phyloP scores from a whole-genome alignment of 768 basidiomycete species.

The Hemileccinum rubropunctum region DNA sequence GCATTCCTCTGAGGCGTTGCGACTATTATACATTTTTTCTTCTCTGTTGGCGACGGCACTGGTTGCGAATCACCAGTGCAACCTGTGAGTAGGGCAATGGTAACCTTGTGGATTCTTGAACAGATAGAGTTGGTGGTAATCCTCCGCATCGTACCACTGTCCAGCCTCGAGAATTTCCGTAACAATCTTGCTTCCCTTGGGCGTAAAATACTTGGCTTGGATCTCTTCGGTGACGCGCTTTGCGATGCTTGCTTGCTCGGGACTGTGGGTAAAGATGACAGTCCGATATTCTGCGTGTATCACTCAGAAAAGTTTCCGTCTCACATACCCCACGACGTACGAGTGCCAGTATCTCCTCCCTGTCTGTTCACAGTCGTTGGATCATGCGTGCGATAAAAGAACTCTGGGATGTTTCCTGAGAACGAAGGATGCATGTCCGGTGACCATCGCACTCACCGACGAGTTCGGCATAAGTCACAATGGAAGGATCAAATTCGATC shows the following conservation, averaged over 20 bases:
- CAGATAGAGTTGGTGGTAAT: conserved; percentile 81
- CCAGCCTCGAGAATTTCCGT: conserved; percentile 71
- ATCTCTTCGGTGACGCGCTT: conserved; percentile 78
- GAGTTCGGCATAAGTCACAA: conserved; percentile 80
- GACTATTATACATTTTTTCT: not conserved
- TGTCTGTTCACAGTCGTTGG: conserved; percentile 82
- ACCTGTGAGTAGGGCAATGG: conserved; percentile 84
- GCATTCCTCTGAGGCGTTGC: conserved; percentile 49
- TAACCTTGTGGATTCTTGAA: conserved; percentile 83
- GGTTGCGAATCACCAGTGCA: conserved; percentile 62
- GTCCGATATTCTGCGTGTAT: conserved; percentile 78
- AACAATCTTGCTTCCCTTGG: conserved; percentile 68
- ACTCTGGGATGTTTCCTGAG: conserved; percentile 47
- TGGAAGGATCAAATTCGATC: conserved; percentile 80
- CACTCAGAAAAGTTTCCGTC: not conserved
- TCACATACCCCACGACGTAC: conserved; percentile 42
- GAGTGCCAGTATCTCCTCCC: conserved; percentile 74
- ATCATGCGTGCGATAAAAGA: conserved; percentile 94
- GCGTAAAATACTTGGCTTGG: conserved; percentile 78
- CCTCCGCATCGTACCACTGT: conserved; percentile 80
- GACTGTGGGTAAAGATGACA: conserved; percentile 78
- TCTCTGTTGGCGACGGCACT: not conserved
- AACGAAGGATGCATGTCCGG: too few species aligned
- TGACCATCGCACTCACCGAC: conserved; percentile 59
- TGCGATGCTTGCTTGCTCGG: conserved; percentile 72